Base-by-base conservation (phyloP, 768 basidiomycete genomes). In the Mycena leptocephala region DNA sequence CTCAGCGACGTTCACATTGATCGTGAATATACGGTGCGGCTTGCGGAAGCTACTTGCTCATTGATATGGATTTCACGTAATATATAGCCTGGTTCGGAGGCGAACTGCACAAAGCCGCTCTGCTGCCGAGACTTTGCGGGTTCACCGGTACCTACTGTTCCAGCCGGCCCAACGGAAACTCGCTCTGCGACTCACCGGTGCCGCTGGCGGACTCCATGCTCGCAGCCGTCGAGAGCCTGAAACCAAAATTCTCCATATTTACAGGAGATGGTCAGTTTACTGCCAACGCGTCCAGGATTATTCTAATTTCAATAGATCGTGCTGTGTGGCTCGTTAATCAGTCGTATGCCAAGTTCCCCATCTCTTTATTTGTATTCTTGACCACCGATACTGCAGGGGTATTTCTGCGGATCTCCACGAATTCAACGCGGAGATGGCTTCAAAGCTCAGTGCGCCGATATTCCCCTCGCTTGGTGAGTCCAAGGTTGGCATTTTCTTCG, bases 181-280 rank as follows among this genome's bases (percentile, higher is more conserved):
- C 74, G 9, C 74, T 83, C 51, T 88, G 87, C 76, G 87, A 88
- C 75, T 79, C 85, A 0, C 87, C 87, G 3, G 73, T 76, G 0
- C 58, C 77, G 2, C 81, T 88, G 2, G 86, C 86, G 28, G 81
- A 84, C 33, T 85, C 84, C 58, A 84, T 88, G 85, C 76, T 87
- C 10, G 76, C 78, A 4, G 86, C 83, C 4, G 80, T 85, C n/a
- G 79, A 84, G 46, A 28, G 76, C 63, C 59, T 79, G 56, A 58
- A 72, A 11, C 78, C 84, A 10, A 41, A 70, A 14, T 87, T 85
- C 73, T 77, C 84, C 2, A 83, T 88, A 9, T 88, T 87, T 63
- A 88, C 87, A 1, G 88, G 88, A 9, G 87, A 88, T 68, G 73
- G n/a, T n/a, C n/a, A n/a, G n/a, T n/a, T n/a, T n/a, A n/a, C n/a